Evolutionary conservation across 2,329 filamentous ascomycete species (phyloP).

Genomic region (Aspergillus hortae): DNA sequence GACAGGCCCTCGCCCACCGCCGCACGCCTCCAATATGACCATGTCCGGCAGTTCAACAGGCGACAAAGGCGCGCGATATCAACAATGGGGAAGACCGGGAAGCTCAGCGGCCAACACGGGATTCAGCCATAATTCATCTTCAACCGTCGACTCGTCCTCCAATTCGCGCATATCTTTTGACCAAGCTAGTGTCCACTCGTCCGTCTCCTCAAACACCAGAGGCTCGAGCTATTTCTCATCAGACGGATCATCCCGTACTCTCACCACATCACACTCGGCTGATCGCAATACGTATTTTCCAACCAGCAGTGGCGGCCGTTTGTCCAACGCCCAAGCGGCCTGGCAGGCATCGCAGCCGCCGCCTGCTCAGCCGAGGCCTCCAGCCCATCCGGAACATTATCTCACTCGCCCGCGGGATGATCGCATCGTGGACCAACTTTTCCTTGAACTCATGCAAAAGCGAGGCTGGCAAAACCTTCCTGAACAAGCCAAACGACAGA

Average conservation of each 20-base stretch:
- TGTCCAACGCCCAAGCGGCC: slow-evolving; percentile 28
- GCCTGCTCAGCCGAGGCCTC: slow-evolving; percentile 25
- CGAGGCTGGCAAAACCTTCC: slow-evolving; percentile 96
- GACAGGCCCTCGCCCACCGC: slow-evolving; percentile 60
- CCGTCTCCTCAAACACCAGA: slow-evolving; percentile 57
- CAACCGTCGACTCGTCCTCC: slow-evolving; percentile 49
- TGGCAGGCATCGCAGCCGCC: slow-evolving; percentile 25
- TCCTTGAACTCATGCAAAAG: slow-evolving; percentile 92
- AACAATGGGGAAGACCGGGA: slow-evolving; percentile 68
- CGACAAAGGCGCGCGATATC: slow-evolving; percentile 66
- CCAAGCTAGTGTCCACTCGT: slow-evolving; percentile 62
- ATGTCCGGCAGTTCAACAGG: slow-evolving; percentile 70
- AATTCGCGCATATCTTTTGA: slow-evolving; percentile 59
- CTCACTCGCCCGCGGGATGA: slow-evolving; percentile 53
- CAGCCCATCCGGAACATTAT: slow-evolving; percentile 31
- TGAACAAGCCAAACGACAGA: slow-evolving; percentile 89
- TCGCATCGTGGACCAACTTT: slow-evolving; percentile 82
- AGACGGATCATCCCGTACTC: slow-evolving; percentile 47
- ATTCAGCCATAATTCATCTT: slow-evolving; percentile 58
- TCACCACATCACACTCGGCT: slow-evolving; percentile 34
- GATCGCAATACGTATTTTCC: slow-evolving; percentile 30
- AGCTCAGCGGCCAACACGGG: slow-evolving; percentile 54
- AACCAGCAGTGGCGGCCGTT: slow-evolving; percentile 23
- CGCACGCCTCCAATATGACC: slow-evolving; percentile 53
- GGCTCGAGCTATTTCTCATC: slow-evolving; percentile 56